Conservation (phyloP, 1,139 yeast genomes). For the Suhomyces yuchorum region DNA sequence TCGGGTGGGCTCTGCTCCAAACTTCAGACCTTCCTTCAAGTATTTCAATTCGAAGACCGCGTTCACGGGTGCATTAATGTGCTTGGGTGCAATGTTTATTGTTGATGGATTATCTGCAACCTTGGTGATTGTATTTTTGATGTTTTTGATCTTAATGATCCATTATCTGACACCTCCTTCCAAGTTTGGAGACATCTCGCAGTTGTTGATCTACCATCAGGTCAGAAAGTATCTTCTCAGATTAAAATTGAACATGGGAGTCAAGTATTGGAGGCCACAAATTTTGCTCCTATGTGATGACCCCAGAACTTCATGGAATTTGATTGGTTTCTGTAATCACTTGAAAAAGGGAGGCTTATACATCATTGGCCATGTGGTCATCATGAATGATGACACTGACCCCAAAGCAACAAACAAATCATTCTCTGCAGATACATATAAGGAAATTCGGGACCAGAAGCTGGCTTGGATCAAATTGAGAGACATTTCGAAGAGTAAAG, state of each 20-base stretch:
- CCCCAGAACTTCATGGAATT: constrained; percentile 87
- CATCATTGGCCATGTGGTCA: constrained; percentile 86
- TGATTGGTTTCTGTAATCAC: constrained; percentile 92
- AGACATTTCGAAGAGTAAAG: constrained; percentile 77
- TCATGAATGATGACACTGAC: constrained; percentile 50
- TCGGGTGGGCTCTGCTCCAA: constrained; percentile 91
- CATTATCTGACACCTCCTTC: constrained; percentile 93
- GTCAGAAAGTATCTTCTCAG: constrained; percentile 86
- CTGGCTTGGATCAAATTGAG: constrained; percentile 83
- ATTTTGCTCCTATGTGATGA: constrained; percentile 83
- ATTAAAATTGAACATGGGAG: constrained; percentile 81
- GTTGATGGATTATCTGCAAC: constrained; percentile 92
- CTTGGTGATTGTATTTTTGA: constrained; percentile 65
- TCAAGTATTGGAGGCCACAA: constrained; percentile 97
- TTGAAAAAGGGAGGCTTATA: constrained; percentile 93
- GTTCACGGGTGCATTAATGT: constrained; percentile 65
- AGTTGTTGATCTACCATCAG: constrained; percentile 89
- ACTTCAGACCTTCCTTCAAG: constrained; percentile 90
- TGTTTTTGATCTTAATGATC: constrained; percentile 69
- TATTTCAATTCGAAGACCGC: constrained; percentile 87
- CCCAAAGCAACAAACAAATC: constrained; percentile 15
- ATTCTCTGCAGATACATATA: constrained; percentile 43
- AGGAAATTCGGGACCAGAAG: constrained; percentile 70
- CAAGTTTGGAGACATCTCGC: constrained; percentile 97
- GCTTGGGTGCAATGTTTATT: constrained; percentile 84